These are phyloP conservation scores for Athelia psychrophila DNA, from an alignment of 1,284 basidiomycete genomes.

Conservation along the genomic window DNA sequence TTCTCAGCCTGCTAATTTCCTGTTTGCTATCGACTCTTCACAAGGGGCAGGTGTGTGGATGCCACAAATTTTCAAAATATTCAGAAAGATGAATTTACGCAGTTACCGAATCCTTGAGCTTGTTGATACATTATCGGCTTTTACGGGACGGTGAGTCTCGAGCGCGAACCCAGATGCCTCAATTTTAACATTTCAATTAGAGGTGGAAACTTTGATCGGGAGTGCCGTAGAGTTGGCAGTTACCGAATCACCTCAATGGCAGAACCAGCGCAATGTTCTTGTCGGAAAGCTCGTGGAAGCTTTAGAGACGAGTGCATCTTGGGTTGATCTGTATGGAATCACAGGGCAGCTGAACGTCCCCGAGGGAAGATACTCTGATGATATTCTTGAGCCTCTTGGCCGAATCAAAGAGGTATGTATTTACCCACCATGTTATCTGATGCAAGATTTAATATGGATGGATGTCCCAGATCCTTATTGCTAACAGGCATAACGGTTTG, in stretches of 20 bases:
- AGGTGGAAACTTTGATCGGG: constrained; percentile 60
- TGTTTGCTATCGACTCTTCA: constrained; percentile 67
- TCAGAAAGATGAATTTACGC: background rate
- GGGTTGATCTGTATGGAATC: constrained; percentile 65
- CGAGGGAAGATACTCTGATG: constrained; percentile 28
- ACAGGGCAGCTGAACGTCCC: constrained; percentile 69
- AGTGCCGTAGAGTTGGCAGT: constrained; percentile 42
- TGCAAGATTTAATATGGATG: background rate
- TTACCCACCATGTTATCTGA: background rate
- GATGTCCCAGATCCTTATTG: constrained; percentile 46
- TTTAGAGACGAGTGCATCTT: constrained; percentile 57
- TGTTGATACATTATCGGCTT: constrained; percentile 69
- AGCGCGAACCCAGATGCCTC: background rate
- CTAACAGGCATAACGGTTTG: constrained; percentile 33
- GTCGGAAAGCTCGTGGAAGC: constrained; percentile 51
- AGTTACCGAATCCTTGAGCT: constrained; percentile 62
- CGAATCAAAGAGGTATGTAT: constrained; percentile 37
- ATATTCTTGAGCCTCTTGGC: constrained; percentile 33
- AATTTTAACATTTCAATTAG: constrained; percentile 31
- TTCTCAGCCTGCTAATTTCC: constrained; percentile 62
- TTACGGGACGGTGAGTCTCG: constrained; percentile 62
- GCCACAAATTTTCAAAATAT: constrained; percentile 7
- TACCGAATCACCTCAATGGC: constrained; percentile 25
- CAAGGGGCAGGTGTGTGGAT: constrained; percentile 51
- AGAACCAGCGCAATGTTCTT: constrained; percentile 36